A percentile compares a stretch with the other conserved stretches of the same genome.
Evolutionary conservation across 768 basidiomycete species (phyloP).

Genomic region (Jaapia argillacea): DNA sequence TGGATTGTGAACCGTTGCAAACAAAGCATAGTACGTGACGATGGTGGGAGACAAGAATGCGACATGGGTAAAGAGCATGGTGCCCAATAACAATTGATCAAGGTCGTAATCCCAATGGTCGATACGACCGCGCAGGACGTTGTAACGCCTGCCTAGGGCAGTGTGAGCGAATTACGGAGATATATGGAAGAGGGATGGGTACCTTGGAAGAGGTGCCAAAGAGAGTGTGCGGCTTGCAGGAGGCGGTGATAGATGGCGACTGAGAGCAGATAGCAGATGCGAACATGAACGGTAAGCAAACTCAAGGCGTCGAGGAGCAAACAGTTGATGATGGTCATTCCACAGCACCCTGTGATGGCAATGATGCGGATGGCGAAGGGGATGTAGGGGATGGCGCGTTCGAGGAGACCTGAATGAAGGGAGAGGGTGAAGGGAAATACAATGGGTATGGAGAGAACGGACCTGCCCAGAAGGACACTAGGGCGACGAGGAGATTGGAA

Average conservation of each 20-base stretch:
- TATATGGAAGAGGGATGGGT: conserved; percentile 7
- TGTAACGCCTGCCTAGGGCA: conserved; percentile 74
- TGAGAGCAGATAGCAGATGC: conserved; percentile 56
- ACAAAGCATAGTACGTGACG: conserved; percentile 75
- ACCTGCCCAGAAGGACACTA: conserved; percentile 71
- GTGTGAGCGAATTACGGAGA: not conserved
- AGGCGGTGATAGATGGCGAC: conserved; percentile 51
- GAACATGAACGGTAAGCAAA: conserved; percentile 62
- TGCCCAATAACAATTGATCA: conserved; percentile 92
- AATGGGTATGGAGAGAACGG: conserved; percentile 17
- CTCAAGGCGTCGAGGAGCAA: conserved; percentile 56
- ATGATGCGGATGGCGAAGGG: conserved; percentile 23
- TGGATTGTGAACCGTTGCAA: conserved; percentile 55
- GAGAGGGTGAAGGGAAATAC: conserved; percentile 3
- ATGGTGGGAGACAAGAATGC: conserved; percentile 82
- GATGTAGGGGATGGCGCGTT: conserved; percentile 22
- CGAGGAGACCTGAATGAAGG: conserved; percentile 19
- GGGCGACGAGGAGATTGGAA: conserved; percentile 54
- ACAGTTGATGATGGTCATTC: conserved; percentile 60
- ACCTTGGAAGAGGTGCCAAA: conserved; percentile 93
- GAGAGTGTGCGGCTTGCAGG: conserved; percentile 44
- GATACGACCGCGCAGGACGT: conserved; percentile 76
- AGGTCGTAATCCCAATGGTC: conserved; percentile 89
- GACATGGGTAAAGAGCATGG: conserved; percentile 76
- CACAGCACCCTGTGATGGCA: conserved; percentile 21